These are phyloP conservation scores for Dipteronia sinensis DNA, from an alignment of 345 rosid species.

Conservation along the genomic window DNA sequence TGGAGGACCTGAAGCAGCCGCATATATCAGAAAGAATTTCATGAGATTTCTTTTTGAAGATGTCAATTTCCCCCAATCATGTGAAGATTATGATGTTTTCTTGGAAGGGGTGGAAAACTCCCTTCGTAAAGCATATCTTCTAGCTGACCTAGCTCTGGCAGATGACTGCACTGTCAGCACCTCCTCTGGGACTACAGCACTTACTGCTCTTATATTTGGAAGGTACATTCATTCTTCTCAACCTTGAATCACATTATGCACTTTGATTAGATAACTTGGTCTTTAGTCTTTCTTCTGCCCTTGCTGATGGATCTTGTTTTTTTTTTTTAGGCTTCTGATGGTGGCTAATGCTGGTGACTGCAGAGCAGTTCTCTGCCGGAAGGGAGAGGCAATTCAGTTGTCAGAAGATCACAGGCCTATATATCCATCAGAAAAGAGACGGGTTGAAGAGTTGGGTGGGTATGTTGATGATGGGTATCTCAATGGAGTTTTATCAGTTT, in stretches of 20 bases:
- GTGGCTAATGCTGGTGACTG: constrained; percentile 91
- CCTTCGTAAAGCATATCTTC: constrained; percentile 60
- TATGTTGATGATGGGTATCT: constrained; percentile 72
- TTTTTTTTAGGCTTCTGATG: constrained; percentile 55
- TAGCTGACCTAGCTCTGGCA: constrained; percentile 70
- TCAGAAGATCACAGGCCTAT: constrained; percentile 83
- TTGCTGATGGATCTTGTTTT: neutral
- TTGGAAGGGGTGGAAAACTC: constrained; percentile 56
- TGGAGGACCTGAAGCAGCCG: constrained; percentile 89
- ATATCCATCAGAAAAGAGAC: constrained; percentile 54
- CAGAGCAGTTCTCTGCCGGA: constrained; percentile 79
- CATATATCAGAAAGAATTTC: constrained; percentile 49
- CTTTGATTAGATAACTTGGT: neutral
- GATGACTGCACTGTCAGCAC: constrained; percentile 59
- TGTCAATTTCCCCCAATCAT: constrained; percentile 58
- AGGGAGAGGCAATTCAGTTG: constrained; percentile 73
- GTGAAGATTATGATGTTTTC: constrained; percentile 46
- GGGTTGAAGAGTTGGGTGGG: constrained; percentile 78
- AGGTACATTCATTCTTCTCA: constrained; percentile 38
- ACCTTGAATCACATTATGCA: neutral
- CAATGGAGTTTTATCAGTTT: constrained; percentile 71
- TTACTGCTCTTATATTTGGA: constrained; percentile 72
- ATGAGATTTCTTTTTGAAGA: constrained; percentile 59
- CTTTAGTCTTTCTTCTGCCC: constrained; percentile 1
- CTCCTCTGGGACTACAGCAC: constrained; percentile 88